Percentiles rank a stretch among this genome's conserved stretches.
Conservation (phyloP, 83 land plant species). For the Picea mariana region DNA sequence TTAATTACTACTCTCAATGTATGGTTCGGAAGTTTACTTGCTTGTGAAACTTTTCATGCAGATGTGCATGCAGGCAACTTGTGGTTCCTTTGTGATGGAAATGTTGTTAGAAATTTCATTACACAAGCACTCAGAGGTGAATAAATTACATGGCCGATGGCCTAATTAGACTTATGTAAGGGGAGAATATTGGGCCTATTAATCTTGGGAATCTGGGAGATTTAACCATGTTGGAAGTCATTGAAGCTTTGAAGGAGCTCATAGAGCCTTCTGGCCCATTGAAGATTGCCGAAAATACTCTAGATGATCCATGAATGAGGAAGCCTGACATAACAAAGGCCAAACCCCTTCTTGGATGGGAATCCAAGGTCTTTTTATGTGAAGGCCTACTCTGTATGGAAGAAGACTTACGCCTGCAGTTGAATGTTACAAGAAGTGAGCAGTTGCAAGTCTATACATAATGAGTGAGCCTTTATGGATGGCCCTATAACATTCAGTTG, state of each 20-base stretch:
- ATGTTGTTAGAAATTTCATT: no score
- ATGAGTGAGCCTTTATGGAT: not conserved
- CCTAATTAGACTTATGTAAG: no score
- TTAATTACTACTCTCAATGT: no score
- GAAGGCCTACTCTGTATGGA: constrained; percentile 72
- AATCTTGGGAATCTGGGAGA: no score
- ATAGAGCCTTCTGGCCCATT: constrained; percentile 36
- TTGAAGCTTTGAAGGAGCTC: constrained; percentile 31
- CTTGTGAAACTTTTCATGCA: no score
- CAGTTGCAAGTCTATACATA: not conserved
- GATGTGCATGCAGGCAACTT: no score
- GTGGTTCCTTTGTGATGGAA: no score
- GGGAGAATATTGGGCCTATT: no score
- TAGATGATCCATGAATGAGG: constrained; percentile 70
- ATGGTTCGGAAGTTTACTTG: no score
- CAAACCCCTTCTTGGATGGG: constrained; percentile 59
- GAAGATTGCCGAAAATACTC: constrained; percentile 54
- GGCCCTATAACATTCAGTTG: not conserved
- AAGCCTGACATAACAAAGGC: constrained; percentile 74
- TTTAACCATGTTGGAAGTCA: no score
- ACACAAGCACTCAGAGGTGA: no score
- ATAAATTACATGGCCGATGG: no score
- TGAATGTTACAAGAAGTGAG: constrained; percentile 49
- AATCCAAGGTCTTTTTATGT: constrained; percentile 52
- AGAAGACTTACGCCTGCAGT: constrained; percentile 53